Evolutionary conservation across 140 eudicot species (phyloP), one percentile per base, ranked within the genome.

Genomic region (Bidens hawaiensis): DNA sequence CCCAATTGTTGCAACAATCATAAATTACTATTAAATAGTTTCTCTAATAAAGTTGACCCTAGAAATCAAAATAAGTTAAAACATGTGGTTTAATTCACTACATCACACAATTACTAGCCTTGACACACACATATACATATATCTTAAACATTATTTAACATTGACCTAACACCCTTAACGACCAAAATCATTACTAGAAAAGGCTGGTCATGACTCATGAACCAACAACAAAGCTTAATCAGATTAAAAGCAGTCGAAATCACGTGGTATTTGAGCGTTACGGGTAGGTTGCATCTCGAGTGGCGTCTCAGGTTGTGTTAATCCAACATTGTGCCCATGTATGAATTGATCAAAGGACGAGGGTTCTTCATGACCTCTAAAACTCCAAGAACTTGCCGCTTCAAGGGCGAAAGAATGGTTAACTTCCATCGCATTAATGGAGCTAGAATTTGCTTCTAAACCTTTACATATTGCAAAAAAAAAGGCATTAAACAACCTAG

Each of bases 321-420:
- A 66, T 21, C 55, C 33, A 19, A 18, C 17, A 50, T 28, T 51
- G 16, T 59, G 55, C 50, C 65, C 79, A 24, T 61, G 76, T 65
- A 68, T 40, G 59, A 74, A 64, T 21, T 50, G 77, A 19, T 74
- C 82, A 65, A 80, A 48, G 25, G 79, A 64, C 0, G 65, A 33
- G 30, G 79, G 61, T 50, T 63, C 71, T 22, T 73, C 71, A 1
- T 59, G 54, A 8, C 70, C 72, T 22, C 61, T 60, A 67, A 76
- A 68, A 17, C 79, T 69, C 82, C 80, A 76, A 26, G 79, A 74
- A 67, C 43, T 38, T 7, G 74, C 25, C 53, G 78, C 42, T 62
- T 56, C 70, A 65, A 70, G 78, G 71, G 81, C 61, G 83, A 64
- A 70, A 69, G 81, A 79, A 41, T 74, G 76, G 1, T 49, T 70